Base-by-base conservation (phyloP, 805 yeast genomes). In the Teunomyces funiuensis region DNA sequence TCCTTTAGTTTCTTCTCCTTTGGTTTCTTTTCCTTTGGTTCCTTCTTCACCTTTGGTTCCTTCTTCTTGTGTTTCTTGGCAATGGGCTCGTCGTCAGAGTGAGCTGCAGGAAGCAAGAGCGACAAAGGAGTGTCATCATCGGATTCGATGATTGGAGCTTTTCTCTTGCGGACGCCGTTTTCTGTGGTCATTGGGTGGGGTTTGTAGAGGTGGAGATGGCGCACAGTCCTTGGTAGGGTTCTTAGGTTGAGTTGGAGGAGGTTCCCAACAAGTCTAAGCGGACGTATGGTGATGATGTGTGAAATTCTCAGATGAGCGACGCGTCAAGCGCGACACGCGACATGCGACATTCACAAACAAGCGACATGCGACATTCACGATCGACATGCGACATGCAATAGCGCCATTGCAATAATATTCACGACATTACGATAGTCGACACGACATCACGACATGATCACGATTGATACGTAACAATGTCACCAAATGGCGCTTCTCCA, bases 121-220 rank as follows among this genome's bases (percentile, higher is more conserved):
- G 59, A 46, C 33, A 56, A 42, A 4, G 57, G 57, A 16, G 40
- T 36, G 11, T 53, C 55, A 11, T 51, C 53, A 23, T 53, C 46
- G 6, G 30, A 33, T 8, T 33, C 44, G 16, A 20, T 8, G 14
- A 36, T 25, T 8, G 31, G 17, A n/a, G 29, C 6, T n/a, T 20
- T 36, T 18, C 29, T 26, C 13, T 25, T 25, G 7, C 18, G 16
- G 9, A 14, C 15, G 16, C 31, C 29, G 19, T 31, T 31, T 7
- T 31, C 16, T 13, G 34, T 31, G 8, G 23, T 31, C 34, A 31
- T 31, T 22, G 7, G 15, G 22, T 31, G 9, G 9, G 25, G 7
- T 20, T 16, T 11, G 14, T 4, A 17, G 25, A 10, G 18, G 19
- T n/a, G 10, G 5, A 19, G 7, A 7, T 8, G 9, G 25, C 25